Base-by-base conservation (phyloP, 2,329 filamentous ascomycete genomes). In the Phaeophleospora eucalypticola region DNA sequence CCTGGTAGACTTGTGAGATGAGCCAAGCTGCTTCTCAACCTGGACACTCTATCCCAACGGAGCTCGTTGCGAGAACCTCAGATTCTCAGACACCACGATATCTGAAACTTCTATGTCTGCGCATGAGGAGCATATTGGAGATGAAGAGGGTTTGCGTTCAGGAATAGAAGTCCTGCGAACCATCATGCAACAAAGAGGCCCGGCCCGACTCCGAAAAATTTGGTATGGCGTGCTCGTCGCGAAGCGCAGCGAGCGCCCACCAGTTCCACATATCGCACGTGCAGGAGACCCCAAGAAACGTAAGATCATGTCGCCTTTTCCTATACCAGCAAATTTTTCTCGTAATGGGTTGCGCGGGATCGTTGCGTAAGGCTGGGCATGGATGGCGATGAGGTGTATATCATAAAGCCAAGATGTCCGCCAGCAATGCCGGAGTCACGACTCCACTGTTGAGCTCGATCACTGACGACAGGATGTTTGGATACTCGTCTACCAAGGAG, bases 321-420 rank as follows among this genome's bases (percentile, higher is more conserved):
- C 16, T 19, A 3, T 29, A 12, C 4, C 9, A 29, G 33, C 20
- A 19, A 20, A 24, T 18, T 51, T n/a, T 46, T 49, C 35, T 51
- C 40, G 48, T 51, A 54, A 51, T 43, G 35, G 35, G 29, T 33
- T 36, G 24, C 36, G 15, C 33, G 35, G 19, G 18, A 43, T 10
- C 24, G 33, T 48, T 43, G 24, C 46, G 34, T 19, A 36, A 54
- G 43, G 16, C 43, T 51, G 41, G 48, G 46, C 48, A 18, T 12
- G 29, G 16, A 46, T 51, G 48, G 38, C 45, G 51, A 48, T 20
- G n/a, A 19, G 17, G 27, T 33, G 10, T 21, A 29, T 42, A 20
- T 16, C 27, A 33, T 6, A 42, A 45, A 32, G 17, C 21, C 9
- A 42, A 18, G 21, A 29, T 38, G 38, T 36, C 24, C 17, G n/a